Evolutionary conservation across 768 basidiomycete species (phyloP).

Genomic region (Sarcomyxa edulis): DNA sequence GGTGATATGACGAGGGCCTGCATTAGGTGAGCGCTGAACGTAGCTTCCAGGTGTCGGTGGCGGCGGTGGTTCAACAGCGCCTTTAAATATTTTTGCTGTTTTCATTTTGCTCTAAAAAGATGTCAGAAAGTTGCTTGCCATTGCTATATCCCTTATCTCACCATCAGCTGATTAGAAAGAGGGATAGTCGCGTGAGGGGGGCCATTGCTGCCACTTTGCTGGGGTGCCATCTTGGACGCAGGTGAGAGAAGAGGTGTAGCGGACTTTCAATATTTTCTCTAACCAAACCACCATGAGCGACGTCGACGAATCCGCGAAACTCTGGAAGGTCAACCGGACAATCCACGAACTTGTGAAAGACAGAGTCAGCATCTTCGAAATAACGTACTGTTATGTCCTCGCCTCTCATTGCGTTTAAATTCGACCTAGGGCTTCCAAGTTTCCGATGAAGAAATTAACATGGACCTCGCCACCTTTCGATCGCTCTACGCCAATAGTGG

Average conservation of each 20-base stretch:
- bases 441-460: constrained; percentile 88
- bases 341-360: constrained; percentile 96
- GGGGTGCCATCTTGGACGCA: constrained; percentile 33
- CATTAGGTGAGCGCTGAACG: constrained; percentile 29
- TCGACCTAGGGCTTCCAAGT: constrained; percentile 80
- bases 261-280: constrained; percentile 50
- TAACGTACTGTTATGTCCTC: constrained; percentile 8
- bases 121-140: not conserved
- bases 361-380: constrained; percentile 73
- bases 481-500: constrained; percentile 62
- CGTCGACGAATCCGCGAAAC: constrained; percentile 74
- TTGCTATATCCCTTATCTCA: constrained; percentile 16
- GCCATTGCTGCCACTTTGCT: constrained; percentile 27
- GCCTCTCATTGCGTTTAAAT: constrained; percentile 18
- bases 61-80: constrained; percentile 59
- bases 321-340: constrained; percentile 96
- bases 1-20: constrained; percentile 72
- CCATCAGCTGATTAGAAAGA: constrained; percentile 49
- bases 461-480: constrained; percentile 80
- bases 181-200: constrained; percentile 29
- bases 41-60: constrained; percentile 36
- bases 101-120: constrained; percentile 62
- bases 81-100: constrained; percentile 86
- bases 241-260: constrained; percentile 21
- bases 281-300: constrained; percentile 50